Evolutionary conservation across 805 yeast genomes (phyloP).

Genomic region (Debaryomyces tyrocola): DNA sequence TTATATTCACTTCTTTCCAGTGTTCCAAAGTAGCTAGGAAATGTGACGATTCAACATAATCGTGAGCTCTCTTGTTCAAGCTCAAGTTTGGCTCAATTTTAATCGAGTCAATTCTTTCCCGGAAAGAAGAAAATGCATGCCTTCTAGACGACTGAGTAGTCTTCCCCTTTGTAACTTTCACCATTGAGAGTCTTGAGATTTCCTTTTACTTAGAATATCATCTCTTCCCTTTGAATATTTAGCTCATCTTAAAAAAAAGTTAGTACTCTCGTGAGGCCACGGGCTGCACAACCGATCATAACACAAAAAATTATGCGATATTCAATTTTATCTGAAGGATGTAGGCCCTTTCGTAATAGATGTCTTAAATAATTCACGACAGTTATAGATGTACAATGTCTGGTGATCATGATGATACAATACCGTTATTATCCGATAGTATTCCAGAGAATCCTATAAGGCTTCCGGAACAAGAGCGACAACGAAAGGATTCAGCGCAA

Average conservation of each 20-base stretch:
- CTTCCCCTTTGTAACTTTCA: constrained; percentile 20
- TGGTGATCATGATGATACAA: constrained; percentile 1
- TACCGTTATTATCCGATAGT: constrained; percentile 13
- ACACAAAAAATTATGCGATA: neutral
- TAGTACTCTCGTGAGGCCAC: neutral
- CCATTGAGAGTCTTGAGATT: constrained; percentile 4
- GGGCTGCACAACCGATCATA: neutral
- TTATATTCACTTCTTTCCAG: constrained; percentile 85
- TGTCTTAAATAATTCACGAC: neutral
- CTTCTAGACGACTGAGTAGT: constrained; percentile 55
- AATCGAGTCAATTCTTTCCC: constrained; percentile 79
- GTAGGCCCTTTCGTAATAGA: neutral
- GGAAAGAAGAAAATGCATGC: constrained; percentile 72
- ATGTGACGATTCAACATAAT: constrained; percentile 74
- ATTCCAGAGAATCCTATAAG: constrained; percentile 10
- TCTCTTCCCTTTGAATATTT: too few relatives aligned
- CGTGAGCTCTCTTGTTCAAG: constrained; percentile 59
- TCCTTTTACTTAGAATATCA: too few relatives aligned
- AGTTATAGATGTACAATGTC: constrained; percentile 1
- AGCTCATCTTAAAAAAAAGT: neutral
- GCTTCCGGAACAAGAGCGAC: constrained; percentile 4
- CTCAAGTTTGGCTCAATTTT: constrained; percentile 73
- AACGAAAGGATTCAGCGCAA: neutral
- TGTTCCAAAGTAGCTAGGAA: constrained; percentile 76
- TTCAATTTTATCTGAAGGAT: neutral